phyloP scores from a whole-genome alignment of 208 protist genomes.

The Crithidia fasciculata region DNA sequence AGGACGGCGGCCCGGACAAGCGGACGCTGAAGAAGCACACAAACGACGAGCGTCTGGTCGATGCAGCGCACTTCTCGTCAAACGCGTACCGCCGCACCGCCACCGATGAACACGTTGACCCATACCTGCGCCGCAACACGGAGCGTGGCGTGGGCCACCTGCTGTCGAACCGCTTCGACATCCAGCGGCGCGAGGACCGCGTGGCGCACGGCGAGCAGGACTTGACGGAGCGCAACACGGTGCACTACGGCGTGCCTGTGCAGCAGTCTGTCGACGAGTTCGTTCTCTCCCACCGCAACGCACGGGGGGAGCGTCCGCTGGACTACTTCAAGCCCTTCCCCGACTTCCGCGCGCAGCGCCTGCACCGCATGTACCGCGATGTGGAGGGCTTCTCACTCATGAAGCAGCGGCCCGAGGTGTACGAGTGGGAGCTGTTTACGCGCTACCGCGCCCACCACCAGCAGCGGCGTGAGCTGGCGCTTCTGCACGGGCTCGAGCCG shows the following conservation, averaged over 20 bases:
- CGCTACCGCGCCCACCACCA: conserved; percentile 90
- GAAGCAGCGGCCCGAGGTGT: conserved; percentile 79
- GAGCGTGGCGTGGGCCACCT: conserved; percentile 78
- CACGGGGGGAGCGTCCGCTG: conserved; percentile 80
- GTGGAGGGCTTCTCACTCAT: conserved; percentile 88
- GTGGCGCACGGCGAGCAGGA: conserved; percentile 68
- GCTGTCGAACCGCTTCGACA: conserved; percentile 82
- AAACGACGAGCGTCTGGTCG: conserved; percentile 88
- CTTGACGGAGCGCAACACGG: conserved; percentile 76
- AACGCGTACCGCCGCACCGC: conserved; percentile 74
- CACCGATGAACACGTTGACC: conserved; percentile 82
- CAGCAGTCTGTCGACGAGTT: conserved; percentile 85
- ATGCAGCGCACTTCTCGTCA: conserved; percentile 63
- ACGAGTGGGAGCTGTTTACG: conserved; percentile 92
- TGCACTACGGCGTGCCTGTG: conserved; percentile 81
- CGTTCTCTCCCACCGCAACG: conserved; percentile 85
- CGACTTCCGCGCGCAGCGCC: conserved; percentile 71
- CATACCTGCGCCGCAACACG: conserved; percentile 73
- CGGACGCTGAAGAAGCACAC: conserved; percentile 73
- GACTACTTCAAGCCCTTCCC: conserved; percentile 92
- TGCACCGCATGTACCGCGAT: conserved; percentile 86
- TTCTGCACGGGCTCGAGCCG: conserved; percentile 87
- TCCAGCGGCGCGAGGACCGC: conserved; percentile 78
- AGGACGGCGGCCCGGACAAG: conserved; percentile 85
- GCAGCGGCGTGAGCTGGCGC: conserved; percentile 82